Evolutionary conservation across 2,329 filamentous ascomycete species (phyloP), one percentile per base, ranked within the genome.

Genomic region (Chrysoporthe austroafricana): DNA sequence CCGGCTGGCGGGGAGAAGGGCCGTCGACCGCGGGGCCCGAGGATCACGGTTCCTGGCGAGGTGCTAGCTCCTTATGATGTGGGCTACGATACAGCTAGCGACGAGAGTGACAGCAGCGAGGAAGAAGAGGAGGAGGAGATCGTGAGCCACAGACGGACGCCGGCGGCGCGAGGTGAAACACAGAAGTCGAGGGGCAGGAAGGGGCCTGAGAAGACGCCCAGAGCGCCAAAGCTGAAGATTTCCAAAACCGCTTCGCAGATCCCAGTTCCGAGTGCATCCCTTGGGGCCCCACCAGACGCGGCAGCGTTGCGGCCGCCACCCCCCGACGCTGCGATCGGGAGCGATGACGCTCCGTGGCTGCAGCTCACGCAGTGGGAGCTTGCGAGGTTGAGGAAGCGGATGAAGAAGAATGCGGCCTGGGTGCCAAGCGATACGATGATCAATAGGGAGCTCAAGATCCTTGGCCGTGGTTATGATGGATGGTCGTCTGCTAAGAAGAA

Each of bases 321-420:
- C 0, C 83, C 86, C 39, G 84, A 89, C 70, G 86, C 86, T 1
- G 81, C 86, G 1, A 78, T 85, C 16, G 88, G 88, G 39, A 88
- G 86, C 66, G 73, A 81, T 2, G 85, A 90, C 73, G 85, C 86
- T 13, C 89, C 89, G 0, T 91, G 89, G 89, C 80, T 90, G 34
- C 87, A 88, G 72, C 81, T 91, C 48, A 90, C 88, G 7, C 81
- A 84, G 18, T 90, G 86, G 70, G 89, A 91, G 75, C 81, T 91
- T 59, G 88, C 88, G 0, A 86, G 88, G 70, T 83, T 96, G 8
- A 84, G 92, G 69, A 96, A 96, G 79, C 86, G 91, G 21, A 96
- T 96, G 92, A 96, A 96, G 85, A 96, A 96, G 83, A 96, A 96
- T 74, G 91, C 92, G 0, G 90, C 92, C 4, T 96, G 92, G 92